Conservation (phyloP, 306 rosid species). For the Carpinus viminea region DNA sequence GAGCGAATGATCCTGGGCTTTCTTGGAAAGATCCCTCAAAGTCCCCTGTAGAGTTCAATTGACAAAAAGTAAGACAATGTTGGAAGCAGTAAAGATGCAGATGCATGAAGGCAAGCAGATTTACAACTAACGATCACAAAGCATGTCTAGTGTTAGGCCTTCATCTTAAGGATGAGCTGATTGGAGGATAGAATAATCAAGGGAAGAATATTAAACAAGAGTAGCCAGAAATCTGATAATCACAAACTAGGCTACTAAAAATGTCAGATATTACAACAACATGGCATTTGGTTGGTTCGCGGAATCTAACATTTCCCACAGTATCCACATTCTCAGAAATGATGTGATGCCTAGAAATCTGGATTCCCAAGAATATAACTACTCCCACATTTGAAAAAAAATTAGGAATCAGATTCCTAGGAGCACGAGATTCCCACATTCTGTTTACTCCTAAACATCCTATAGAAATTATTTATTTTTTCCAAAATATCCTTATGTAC, state of each 20-base stretch:
- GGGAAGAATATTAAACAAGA: neutral
- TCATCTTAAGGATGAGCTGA: neutral
- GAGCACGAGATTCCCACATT: too few species aligned
- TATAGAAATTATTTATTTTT: too few species aligned
- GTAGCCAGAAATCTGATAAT: neutral
- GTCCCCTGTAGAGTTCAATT: constrained; percentile 57
- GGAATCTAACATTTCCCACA: too few species aligned
- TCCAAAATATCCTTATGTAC: too few species aligned
- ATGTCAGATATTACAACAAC: neutral
- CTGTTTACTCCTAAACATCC: too few species aligned
- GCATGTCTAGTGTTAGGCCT: neutral
- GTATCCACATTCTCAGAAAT: too few species aligned
- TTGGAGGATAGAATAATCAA: neutral
- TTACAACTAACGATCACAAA: neutral
- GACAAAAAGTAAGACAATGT: constrained; percentile 8
- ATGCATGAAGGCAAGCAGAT: neutral
- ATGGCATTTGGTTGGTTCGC: too few species aligned
- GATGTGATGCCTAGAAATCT: too few species aligned
- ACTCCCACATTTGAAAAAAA: too few species aligned
- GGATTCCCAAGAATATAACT: too few species aligned
- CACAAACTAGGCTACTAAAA: neutral
- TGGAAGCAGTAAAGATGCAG: neutral
- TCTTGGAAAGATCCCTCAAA: constrained; percentile 83
- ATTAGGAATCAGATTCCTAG: too few species aligned
- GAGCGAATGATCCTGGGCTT: constrained; percentile 56